Base-by-base conservation (phyloP, 192 early-diverging fungal species). In the Coemansia sp. region DNA sequence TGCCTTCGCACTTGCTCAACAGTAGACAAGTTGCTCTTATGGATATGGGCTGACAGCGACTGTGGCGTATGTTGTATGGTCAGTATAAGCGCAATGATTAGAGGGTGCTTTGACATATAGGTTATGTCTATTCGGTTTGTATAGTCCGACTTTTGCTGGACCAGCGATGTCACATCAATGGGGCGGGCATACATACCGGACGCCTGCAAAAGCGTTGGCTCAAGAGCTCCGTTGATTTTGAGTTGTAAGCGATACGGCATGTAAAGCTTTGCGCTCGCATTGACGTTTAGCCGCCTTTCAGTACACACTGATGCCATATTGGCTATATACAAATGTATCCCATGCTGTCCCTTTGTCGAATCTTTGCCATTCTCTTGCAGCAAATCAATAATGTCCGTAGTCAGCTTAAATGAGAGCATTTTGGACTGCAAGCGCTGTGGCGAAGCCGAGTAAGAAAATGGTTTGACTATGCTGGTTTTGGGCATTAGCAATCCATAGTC, bases 1-100 rank as follows among this genome's bases (percentile, higher is more conserved):
- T 38, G 39, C 45, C 54, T 53, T 14, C 74, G 74, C 61, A 78
- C 74, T 7, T 39, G 23, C 6, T 70, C 74, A 2, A 55, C 53
- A 0, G 55, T 26, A 2, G 55, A 45, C 36, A 50, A 48, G 19
- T 38, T 60, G 15, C 19, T 50, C 1, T 59, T 51, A 26, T 64
- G 55, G 37, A 78, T 63, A 13, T 68, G 46, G 1, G 15, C 19
- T n/a, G 49, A 40, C 39, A 78, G 63, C 15, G 74, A 53, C 21
- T 60, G 38, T 6, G 53, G 41, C 7, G 68, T 68, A 35, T 70
- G 64, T 8, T 41, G 39, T 28, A 54, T 55, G n/a, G 68, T 56
- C 16, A 71, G 39, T 21, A 62, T 38, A 5, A 68, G 10, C 30
- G 61, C 56, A 1, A 49, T 63, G 0, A 71, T 47, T 42, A 49